phyloP scores from a whole-genome alignment of 305 asterid genomes.

The Withania somnifera region DNA sequence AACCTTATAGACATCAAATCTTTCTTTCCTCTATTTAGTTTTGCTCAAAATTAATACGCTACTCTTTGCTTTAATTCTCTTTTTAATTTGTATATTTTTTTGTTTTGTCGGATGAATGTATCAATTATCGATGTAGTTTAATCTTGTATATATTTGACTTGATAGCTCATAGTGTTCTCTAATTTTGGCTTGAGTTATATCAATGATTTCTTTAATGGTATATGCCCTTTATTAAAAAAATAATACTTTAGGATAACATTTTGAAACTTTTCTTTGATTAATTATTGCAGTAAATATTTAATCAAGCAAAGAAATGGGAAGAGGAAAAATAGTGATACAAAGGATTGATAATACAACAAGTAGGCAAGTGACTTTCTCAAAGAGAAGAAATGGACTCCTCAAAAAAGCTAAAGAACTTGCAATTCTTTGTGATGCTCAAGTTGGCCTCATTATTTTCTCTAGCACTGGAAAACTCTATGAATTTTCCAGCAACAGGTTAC shows the following conservation, averaged over 20 bases:
- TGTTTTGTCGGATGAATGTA: not conserved
- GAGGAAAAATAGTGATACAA: conserved; percentile 7
- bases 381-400: conserved; percentile 10
- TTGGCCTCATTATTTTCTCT: conserved; percentile 6
- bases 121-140: not conserved
- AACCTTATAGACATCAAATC: not conserved
- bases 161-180: not conserved
- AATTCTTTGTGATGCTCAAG: conserved; percentile 10
- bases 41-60: not conserved
- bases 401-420: conserved; percentile 6
- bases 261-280: too few species aligned
- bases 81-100: not conserved
- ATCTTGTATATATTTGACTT: not conserved
- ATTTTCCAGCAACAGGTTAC: conserved; percentile 3
- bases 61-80: not conserved
- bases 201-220: not conserved
- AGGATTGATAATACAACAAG: conserved; percentile 8
- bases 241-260: not conserved
- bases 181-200: not conserved
- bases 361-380: conserved; percentile 7
- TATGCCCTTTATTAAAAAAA: not conserved
- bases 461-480: conserved; percentile 8
- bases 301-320: not conserved
- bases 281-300: too few species aligned
- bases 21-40: not conserved